Conservation (phyloP, 2,329 filamentous ascomycete genomes). For the Apiospora rasikravindrae region DNA sequence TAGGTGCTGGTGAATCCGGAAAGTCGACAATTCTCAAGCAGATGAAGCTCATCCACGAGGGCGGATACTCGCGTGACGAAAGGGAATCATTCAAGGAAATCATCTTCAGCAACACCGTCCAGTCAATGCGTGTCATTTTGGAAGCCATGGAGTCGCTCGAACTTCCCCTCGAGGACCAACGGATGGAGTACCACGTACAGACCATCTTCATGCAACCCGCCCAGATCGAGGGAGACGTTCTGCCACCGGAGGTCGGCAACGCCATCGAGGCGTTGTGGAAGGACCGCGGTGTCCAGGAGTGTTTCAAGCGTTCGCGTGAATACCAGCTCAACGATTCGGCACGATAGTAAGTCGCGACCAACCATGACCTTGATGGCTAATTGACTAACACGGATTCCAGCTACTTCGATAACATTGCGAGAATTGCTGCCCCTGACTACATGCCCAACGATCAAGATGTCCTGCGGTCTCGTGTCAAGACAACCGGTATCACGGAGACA, state of each 20-base stretch:
- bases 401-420: conserved; percentile 95
- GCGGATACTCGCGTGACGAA: conserved; percentile 93
- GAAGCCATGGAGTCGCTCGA: conserved; percentile 73
- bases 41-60: conserved; percentile 99
- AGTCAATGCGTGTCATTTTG: conserved; percentile 72
- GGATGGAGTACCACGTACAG: conserved; percentile 96
- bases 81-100: conserved; percentile 74
- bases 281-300: conserved; percentile 89
- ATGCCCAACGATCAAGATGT: conserved; percentile 96
- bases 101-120: conserved; percentile 73
- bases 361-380: background rate
- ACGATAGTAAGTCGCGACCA: conserved; percentile 74
- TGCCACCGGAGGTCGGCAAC: conserved; percentile 92
- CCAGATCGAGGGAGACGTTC: conserved; percentile 92
- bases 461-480: conserved; percentile 94
- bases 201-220: conserved; percentile 98
- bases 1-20: conserved; percentile 96
- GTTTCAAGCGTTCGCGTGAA: conserved; percentile 93
- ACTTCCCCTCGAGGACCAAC: conserved; percentile 86
- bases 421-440: conserved; percentile 89
- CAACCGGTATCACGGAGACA: conserved; percentile 95
- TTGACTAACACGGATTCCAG: conserved; percentile 55
- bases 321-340: conserved; percentile 97
- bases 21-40: conserved; percentile 95
- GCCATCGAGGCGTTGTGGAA: conserved; percentile 94